phyloP scores from a whole-genome alignment of 192 early-diverging fungal species.

The Mortierella hygrophila region DNA sequence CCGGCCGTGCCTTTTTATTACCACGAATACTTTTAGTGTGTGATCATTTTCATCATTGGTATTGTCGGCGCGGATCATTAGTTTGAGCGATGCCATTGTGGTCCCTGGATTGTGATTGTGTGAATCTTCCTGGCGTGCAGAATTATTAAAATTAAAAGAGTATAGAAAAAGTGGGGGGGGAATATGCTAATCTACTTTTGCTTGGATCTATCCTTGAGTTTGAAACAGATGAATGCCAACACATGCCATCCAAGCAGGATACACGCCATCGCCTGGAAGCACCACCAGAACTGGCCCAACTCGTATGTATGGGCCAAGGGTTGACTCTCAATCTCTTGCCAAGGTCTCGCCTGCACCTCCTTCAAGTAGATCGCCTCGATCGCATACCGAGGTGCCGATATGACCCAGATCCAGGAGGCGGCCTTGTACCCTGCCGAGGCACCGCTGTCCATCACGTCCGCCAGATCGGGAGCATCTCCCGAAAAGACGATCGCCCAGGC shows the following conservation, averaged over 20 bases:
- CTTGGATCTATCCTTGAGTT: slow-evolving; percentile 56
- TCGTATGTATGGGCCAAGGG: slow-evolving; percentile 54
- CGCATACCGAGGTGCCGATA: slow-evolving; percentile 72
- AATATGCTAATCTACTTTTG: slow-evolving; percentile 13
- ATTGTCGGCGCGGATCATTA: no score
- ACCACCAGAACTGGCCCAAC: slow-evolving; percentile 53
- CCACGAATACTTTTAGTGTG: no score
- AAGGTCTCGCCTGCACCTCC: slow-evolving; percentile 60
- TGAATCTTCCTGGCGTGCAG: no score
- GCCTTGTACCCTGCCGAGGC: slow-evolving; percentile 36
- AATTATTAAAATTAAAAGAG: no score
- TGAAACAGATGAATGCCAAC: slow-evolving; percentile 68
- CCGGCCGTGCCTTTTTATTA: no score
- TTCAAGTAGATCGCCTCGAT: slow-evolving; percentile 71
- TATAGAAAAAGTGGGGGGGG: background rate
- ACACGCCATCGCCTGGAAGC: slow-evolving; percentile 51
- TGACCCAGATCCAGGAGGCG: slow-evolving; percentile 66
- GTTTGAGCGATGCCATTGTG: no score
- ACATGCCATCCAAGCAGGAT: slow-evolving; percentile 68
- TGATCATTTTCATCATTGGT: no score
- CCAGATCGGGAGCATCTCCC: slow-evolving; percentile 68
- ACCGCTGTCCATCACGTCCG: slow-evolving; percentile 48
- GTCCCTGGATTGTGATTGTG: no score
- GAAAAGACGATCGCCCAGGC: slow-evolving; percentile 71
- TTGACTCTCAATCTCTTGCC: slow-evolving; percentile 44